These are phyloP conservation scores for Ceratocystis smalleyi DNA, from an alignment of 2,329 filamentous ascomycete genomes.

Conservation along the genomic window DNA sequence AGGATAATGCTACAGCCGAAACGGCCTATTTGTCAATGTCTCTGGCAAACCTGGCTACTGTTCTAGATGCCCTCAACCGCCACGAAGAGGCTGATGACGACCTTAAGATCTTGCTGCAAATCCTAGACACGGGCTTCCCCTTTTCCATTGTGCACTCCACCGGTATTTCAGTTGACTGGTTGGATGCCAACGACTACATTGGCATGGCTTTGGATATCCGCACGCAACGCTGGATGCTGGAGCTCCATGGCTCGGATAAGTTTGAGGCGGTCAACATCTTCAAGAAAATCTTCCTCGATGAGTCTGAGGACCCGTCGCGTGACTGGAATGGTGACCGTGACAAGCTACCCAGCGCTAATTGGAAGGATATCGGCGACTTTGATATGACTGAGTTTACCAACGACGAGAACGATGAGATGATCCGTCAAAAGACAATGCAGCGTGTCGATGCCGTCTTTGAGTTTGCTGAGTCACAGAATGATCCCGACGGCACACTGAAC, in stretches of 20 bases:
- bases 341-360: slow-evolving; percentile 9
- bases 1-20: slow-evolving; percentile 5
- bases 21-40: slow-evolving; percentile 19
- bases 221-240: slow-evolving; percentile 24
- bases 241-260: slow-evolving; percentile 15
- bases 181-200: slow-evolving; percentile 18
- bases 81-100: slow-evolving; percentile 17
- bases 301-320: slow-evolving; percentile 20
- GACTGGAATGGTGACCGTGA: slow-evolving; percentile 19
- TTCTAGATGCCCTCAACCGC: slow-evolving; percentile 21
- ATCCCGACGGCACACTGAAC: slow-evolving; percentile 9
- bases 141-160: slow-evolving; percentile 20
- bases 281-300: slow-evolving; percentile 23
- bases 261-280: slow-evolving; percentile 20
- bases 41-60: slow-evolving; percentile 25
- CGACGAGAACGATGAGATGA: slow-evolving; percentile 10
- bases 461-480: slow-evolving; percentile 10
- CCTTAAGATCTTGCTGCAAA: slow-evolving; percentile 22
- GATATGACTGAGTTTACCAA: slow-evolving; percentile 13
- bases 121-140: slow-evolving; percentile 24
- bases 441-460: slow-evolving; percentile 13
- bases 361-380: slow-evolving; percentile 16
- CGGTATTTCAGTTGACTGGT: slow-evolving; percentile 15
- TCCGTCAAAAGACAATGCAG: slow-evolving; percentile 10
- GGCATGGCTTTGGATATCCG: slow-evolving; percentile 26